Base-by-base conservation (phyloP, 1,284 basidiomycete species). In the Phellopilus nigrolimitatus region DNA sequence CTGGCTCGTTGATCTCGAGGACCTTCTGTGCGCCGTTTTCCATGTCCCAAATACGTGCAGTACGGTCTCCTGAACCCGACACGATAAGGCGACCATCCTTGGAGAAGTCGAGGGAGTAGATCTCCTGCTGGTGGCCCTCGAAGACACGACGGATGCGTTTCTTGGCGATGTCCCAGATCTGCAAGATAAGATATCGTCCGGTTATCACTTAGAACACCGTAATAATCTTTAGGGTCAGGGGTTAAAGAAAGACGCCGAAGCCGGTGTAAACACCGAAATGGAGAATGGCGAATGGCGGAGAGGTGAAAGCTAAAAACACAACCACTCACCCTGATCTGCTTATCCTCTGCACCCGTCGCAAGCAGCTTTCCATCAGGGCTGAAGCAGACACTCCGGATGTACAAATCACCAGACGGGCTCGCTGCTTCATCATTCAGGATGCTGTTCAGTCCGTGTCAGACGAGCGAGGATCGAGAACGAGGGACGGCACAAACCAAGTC, bases 71-170 rank as follows among this genome's bases (percentile, higher is more conserved):
- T 0, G 88, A 91, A 13, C 91, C 92, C 9, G 88, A 91, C n/a
- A 92, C 86, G 56, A 95, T 82, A 59, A 87, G 79, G 10, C 81
- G 74, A 5, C 91, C 91, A 61, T 95, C 88, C 21, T 76, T 69
- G 7, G 87, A 87, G 65, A 92, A 94, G 64, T 92, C 90, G 53
- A 95, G 79, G 4, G 90, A 90, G 68, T 94, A 95, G 59, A 95
- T 92, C 67, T 93, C 92, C 62, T 91, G 87, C 64, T 84, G 81
- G 68, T 95, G 93, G 1, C 91, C 93, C 45, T 84, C 79, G 57
- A 94, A 88, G 17, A 88, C 73, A 54, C 79, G 81, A 53, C 79
- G 74, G 59, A 92, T 84, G 41, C 78, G 76, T 61, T 82, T 82
- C 63, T 81, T 82, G 24, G 74, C 73, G 58, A 95, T 88, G 62